Base-by-base conservation (phyloP, 1,284 basidiomycete genomes). In the Papiliotrema fonsecae region DNA sequence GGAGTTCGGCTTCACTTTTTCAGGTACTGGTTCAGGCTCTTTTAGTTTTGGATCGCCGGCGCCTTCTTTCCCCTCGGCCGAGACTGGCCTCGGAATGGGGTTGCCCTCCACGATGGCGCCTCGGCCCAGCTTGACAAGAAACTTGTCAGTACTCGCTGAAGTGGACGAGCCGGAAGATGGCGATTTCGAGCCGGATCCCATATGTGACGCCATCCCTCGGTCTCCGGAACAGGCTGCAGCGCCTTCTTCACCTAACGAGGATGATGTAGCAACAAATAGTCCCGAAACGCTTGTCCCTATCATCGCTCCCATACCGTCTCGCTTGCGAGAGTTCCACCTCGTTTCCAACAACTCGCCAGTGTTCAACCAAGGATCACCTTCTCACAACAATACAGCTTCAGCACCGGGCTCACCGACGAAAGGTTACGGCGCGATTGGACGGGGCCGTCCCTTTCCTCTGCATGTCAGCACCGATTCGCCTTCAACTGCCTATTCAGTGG, bases 161-260 rank as follows among this genome's bases (percentile, higher is more conserved):
- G 67, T 66, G 22, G 69, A 72, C 43, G 70, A 70, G 45, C 62
- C 62, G 25, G 68, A 67, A 42, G 66, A 65, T 9, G 69, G 67
- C 14, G 56, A 46, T 6, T 26, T 16, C 26, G 45, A 34, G 18
- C 11, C 18, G 22, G 38, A 43, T 6, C 11, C 13, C n/a, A 10
- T 13, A 7, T 6, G 9, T 31, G 41, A 19, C 19, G 13, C 22
- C 6, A 9, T 41, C 24, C 13, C 22, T 13, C 13, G 22, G 25
- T 6, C 22, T 9, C 39, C 13, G 4, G 41, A 43, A 11, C 6
- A 18, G 6, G 9, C 22, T 18, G 26, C 22, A 18, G 25, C 32
- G 27, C 27, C 42, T 16, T 26, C 26, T 11, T 43, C 34, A 21
- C n/a, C 37, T 10, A 42, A 10, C 6, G 40, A 34, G 22, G 40